Conservation (phyloP, 2,329 filamentous ascomycete species). For the Pseudopithomyces chartarum region DNA sequence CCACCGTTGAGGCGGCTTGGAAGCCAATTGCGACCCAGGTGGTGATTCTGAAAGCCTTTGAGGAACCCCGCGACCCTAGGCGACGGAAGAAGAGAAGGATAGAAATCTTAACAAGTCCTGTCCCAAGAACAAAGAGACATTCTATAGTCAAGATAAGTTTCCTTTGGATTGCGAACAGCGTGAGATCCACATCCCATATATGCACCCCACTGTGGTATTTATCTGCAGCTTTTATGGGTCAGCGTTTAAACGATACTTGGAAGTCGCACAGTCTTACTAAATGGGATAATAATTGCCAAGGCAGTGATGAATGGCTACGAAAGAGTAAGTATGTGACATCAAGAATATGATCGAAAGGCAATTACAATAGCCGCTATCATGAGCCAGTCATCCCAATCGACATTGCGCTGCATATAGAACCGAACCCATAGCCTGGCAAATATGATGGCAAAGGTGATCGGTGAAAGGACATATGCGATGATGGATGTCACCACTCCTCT, state of each 20-base stretch:
- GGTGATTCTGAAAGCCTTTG: constrained; percentile 14
- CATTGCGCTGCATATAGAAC: constrained; percentile 16
- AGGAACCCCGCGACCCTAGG: constrained; percentile 16
- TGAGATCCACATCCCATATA: constrained; percentile 20
- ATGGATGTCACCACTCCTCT: constrained; percentile 12
- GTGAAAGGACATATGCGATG: constrained; percentile 12
- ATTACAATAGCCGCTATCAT: constrained; percentile 19
- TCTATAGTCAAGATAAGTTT: constrained; percentile 22
- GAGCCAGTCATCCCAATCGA: constrained; percentile 22
- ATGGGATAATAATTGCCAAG: neutral
- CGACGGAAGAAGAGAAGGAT: constrained; percentile 30
- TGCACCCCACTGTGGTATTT: constrained; percentile 15
- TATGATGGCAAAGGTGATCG: constrained; percentile 13
- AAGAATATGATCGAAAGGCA: neutral
- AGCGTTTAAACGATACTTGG: neutral
- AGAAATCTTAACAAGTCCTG: constrained; percentile 28
- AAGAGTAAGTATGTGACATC: neutral
- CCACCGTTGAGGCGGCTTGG: constrained; percentile 15
- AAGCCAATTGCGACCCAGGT: constrained; percentile 21
- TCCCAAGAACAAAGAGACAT: constrained; percentile 16
- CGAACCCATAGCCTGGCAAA: constrained; percentile 19
- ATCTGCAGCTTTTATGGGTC: neutral
- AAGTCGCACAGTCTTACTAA: neutral
- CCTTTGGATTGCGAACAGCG: constrained; percentile 10
- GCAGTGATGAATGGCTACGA: neutral